Evolutionary conservation across 345 rosid genomes (phyloP).

Genomic region (Geranium brycei): DNA sequence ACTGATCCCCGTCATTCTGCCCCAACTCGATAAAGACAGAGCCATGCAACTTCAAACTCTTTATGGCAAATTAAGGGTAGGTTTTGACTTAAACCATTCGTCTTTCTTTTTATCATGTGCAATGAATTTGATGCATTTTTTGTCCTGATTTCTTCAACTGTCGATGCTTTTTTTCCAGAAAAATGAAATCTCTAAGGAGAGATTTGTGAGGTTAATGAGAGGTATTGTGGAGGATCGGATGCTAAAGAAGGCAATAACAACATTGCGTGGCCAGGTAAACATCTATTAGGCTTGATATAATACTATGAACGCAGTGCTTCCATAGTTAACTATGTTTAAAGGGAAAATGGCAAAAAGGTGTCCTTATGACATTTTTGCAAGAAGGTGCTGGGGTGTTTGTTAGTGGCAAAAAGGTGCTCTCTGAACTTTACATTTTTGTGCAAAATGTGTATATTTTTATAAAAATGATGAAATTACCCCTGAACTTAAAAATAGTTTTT

Average conservation of each 20-base stretch:
- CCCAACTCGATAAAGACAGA: conserved; percentile 84
- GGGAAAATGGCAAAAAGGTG: too few relatives aligned
- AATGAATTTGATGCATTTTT: background rate
- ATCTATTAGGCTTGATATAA: conserved; percentile 4
- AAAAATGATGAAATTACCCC: too few relatives aligned
- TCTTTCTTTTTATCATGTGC: background rate
- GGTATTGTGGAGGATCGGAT: conserved; percentile 81
- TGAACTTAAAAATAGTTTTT: too few relatives aligned
- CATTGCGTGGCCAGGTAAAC: conserved; percentile 63
- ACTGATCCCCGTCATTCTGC: conserved; percentile 63
- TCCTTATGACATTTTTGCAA: too few relatives aligned
- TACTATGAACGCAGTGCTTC: background rate
- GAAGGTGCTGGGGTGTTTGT: too few relatives aligned
- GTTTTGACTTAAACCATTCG: conserved; percentile 3
- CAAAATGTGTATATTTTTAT: too few relatives aligned
- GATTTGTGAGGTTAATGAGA: conserved; percentile 74
- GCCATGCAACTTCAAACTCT: conserved; percentile 81
- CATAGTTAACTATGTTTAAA: background rate
- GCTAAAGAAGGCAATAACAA: conserved; percentile 63
- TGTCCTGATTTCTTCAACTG: conserved; percentile 8
- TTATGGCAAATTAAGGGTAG: conserved; percentile 58
- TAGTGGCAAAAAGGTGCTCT: too few relatives aligned
- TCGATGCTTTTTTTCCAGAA: conserved; percentile 30
- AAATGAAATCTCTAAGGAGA: conserved; percentile 78
- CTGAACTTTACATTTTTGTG: too few relatives aligned